Conservation (phyloP, 306 rosid genomes). For the Prunus padus region DNA sequence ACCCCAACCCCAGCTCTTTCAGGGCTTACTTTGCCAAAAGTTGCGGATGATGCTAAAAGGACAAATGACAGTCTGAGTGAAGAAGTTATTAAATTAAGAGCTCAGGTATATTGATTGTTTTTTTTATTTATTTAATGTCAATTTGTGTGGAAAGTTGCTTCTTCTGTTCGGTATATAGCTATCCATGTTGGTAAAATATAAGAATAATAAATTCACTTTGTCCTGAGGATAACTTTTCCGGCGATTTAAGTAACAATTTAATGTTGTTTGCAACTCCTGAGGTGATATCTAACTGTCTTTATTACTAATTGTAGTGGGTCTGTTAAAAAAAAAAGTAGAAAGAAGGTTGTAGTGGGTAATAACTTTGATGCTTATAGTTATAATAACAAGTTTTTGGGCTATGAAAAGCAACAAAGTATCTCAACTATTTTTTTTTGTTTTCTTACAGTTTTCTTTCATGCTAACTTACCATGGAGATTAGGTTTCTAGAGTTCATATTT, state of each 20-base stretch:
- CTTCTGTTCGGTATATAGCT: not conserved
- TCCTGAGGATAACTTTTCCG: not conserved
- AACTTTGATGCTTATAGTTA: not conserved
- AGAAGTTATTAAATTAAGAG: slow-evolving; percentile 71
- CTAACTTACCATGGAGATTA: not conserved
- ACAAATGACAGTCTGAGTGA: slow-evolving; percentile 67
- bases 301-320: not conserved
- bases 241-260: not conserved
- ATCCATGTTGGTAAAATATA: not conserved
- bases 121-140: not conserved
- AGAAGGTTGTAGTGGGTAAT: not conserved
- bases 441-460: not conserved
- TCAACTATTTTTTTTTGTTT: not conserved
- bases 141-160: not conserved
- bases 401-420: not conserved
- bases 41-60: slow-evolving; percentile 62
- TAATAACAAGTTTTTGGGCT: not conserved
- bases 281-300: not conserved
- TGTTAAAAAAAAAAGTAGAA: no score
- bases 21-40: slow-evolving; percentile 60
- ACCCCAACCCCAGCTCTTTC: slow-evolving; percentile 70
- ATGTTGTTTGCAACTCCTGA: not conserved
- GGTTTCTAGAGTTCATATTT: not conserved
- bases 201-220: not conserved
- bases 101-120: slow-evolving; percentile 46